Evolutionary conservation across 2,329 filamentous ascomycete genomes (phyloP), one percentile per base, ranked within the genome.

Genomic region (Ascochyta rabiei): DNA sequence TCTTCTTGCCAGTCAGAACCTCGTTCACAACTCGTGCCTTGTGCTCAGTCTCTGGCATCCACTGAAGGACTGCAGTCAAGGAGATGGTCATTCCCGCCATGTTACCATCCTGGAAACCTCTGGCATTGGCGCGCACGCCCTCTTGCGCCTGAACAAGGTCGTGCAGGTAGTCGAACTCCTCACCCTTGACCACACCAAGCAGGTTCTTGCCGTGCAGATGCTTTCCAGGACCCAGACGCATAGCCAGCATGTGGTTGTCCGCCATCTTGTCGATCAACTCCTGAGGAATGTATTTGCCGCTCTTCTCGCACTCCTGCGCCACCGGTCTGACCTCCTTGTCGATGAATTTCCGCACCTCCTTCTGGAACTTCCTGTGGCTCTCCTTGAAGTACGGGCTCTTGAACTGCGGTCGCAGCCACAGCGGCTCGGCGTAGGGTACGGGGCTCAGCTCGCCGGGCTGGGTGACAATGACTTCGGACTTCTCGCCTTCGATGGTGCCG

Each of bases 91-190:
- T 91, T 47, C 91, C 91, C 2, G 90, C 88, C 84, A 96, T 86
- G 76, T 91, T 93, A 3, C 90, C 91, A 72, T 96, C 91, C 73
- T 91, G 87, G 77, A 95, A 96, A 1, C 91, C 91, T 65, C 90
- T 80, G 24, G 89, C 86, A 72, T 89, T 90, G 6, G 84, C 80
- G 28, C 91, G 82, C 1, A 83, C 81, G 62, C 90, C 77, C 76
- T 96, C 91, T 76, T 96, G 91, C 8, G 81, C 79, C 47, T 89
- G 80, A 61, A 96, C 85, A 71, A 95, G 73, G 72, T 95, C 91
- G 74, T 95, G 90, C 76, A 96, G 90, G 75, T 92, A 93, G 74
- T 96, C 90, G 66, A 93, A 96, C 59, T 93, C 88, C 74, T 91
- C 86, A 45, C 89, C 89, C 69, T 89, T 84, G 49, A 81, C 88